Base-by-base conservation (phyloP, 1,139 yeast genomes). In the Scheffersomyces stambukii region DNA sequence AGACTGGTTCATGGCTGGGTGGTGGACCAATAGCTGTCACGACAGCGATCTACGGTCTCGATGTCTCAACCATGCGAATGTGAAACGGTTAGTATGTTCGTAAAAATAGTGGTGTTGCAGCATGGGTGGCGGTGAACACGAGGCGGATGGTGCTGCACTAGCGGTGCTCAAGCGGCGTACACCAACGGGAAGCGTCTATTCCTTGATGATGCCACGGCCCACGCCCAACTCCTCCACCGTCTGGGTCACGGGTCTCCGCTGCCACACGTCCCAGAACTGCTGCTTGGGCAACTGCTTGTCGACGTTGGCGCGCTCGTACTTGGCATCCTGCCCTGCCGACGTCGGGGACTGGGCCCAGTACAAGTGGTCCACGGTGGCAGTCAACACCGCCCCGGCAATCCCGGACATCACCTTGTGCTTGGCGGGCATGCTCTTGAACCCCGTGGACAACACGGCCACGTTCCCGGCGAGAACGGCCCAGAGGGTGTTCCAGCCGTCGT, bases 241-340 rank as follows among this genome's bases (percentile, higher is more conserved):
- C 59, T 83, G 89, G 19, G 88, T 77, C 45, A 84, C 61, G 15
- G 95, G 95, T 52, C 85, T 75, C 67, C 95, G 78, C 63, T 78
- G 76, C 58, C 79, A 77, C 25, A 80, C 79, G 43, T 83, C 93
- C 88, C 89, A 84, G 63, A 82, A 82, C 21, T 78, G 77, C 59
- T 81, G 91, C 52, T 73, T 72, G 35, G 52, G 54, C 24, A 45
- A 45, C n/a, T 57, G 61, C 30, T 50, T 52, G 32, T 52, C 62
- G 11, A 56, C 46, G 44, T 65, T 61, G 24, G 64, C 69, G 28
- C 49, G 48, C 21, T 46, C 61, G 40, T 52, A 67, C 36, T 42
- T 57, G 32, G 55, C 54, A 41, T 66, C 59, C 40, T 49, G 48
- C 25, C 67, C 68, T 19, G 68, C 67, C 35, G 61, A 60, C 31